These are phyloP conservation scores for Hibiscus mutabilis DNA, from an alignment of 345 rosid genomes.

Conservation along the genomic window DNA sequence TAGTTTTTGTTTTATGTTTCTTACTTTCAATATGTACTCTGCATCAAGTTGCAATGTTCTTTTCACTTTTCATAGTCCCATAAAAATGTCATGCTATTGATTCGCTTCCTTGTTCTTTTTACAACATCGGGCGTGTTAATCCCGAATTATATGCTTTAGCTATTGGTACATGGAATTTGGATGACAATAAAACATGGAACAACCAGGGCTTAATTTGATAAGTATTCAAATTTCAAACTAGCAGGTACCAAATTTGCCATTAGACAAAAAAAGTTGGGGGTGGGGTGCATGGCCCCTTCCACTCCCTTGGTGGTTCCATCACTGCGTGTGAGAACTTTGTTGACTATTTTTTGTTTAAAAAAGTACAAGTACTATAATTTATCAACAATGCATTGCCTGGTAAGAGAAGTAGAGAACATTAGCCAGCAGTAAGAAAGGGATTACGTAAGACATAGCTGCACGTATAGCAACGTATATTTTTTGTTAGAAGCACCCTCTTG, in stretches of 20 bases:
- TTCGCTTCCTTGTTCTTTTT: slow-evolving; percentile 13
- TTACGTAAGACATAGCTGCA: neutral
- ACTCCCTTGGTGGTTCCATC: no score
- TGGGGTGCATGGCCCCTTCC: no score
- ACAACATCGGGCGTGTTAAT: slow-evolving; percentile 87
- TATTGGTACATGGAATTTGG: slow-evolving; percentile 48
- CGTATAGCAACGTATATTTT: neutral
- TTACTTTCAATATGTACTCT: neutral
- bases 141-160: slow-evolving; percentile 88
- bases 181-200: slow-evolving; percentile 15
- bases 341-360: neutral
- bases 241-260: no score
- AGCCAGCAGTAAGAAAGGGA: neutral
- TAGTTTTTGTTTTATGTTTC: neutral
- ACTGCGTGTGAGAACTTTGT: neutral
- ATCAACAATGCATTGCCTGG: neutral
- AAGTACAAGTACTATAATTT: neutral
- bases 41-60: neutral
- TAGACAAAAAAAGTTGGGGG: no score
- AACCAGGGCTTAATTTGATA: neutral
- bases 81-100: neutral
- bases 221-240: no score
- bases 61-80: slow-evolving; percentile 3
- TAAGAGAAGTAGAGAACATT: neutral
- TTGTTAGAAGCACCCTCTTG: slow-evolving; percentile 2